Base-by-base conservation (phyloP, 495 filamentous ascomycete species). In the Tuber aestivum region DNA sequence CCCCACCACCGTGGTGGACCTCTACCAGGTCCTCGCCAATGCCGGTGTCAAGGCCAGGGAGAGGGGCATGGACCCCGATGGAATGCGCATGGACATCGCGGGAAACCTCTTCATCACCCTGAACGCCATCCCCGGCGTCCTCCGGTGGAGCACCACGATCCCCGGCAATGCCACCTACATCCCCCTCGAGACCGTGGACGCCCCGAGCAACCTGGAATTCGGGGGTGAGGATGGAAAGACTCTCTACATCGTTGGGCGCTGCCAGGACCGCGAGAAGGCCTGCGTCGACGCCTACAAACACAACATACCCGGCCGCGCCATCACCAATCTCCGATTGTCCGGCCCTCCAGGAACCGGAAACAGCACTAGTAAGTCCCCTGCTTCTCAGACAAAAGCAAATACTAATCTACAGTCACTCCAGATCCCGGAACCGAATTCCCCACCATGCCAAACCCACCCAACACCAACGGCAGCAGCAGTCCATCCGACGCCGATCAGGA, bases 201-300 rank as follows among this genome's bases (percentile, higher is more conserved):
- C 65, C 27, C 79, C 79, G 1, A 76, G 72, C 35, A 80, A 78
- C 40, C 61, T 80, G 65, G 79, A 80, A 71, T 68, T 80, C 12
- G 79, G 79, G 23, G 79, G 79, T 9, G 41, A 71, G 41, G 76
- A 80, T 37, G 79, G 79, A 42, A 78, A 78, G 71, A 74, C 77
- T 18, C 41, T 80, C 16, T 71, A 70, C 41, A 73, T 79, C 14
- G 65, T 80, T n/a, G 79, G 79, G 14, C 61, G 61, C 41, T 80
- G 79, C n/a, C 23, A 42, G 61, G 70, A 23, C 6, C 68, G 48
- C n/a, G 37, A 38, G 38, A 45, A 27, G 21, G 40, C 70, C 2
- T 79, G 78, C 70, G 78, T 79, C 32, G 78, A 79, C 72, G 56
- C 41, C 10, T 78, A 69, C 44, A 41, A 75, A 18, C 73, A 78